Conservation (phyloP, 345 rosid genomes). For the Rhodomyrtus tomentosa region DNA sequence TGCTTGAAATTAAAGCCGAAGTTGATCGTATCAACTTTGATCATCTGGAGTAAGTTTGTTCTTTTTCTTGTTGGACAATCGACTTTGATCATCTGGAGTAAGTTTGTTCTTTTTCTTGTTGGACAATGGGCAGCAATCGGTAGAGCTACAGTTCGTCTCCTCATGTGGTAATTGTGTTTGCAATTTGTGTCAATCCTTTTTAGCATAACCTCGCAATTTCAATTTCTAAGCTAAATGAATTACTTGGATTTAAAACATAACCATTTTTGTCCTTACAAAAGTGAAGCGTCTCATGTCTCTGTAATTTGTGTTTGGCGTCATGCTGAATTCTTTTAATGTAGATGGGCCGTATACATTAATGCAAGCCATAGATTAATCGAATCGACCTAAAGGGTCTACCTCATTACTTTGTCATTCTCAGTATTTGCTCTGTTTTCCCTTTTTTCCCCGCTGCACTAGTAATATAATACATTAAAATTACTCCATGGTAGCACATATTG, state of each 20-base stretch:
- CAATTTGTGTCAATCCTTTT: not conserved
- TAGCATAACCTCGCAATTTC: not conserved
- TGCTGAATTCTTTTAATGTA: not conserved
- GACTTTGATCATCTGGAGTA: not conserved
- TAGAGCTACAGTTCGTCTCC: not conserved
- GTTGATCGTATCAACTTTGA: not conserved
- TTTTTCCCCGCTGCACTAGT: not conserved
- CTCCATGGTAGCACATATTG: not conserved
- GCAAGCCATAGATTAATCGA: not conserved
- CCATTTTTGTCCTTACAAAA: not conserved
- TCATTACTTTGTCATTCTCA: not conserved
- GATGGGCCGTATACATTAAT: not conserved
- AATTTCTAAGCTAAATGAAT: not conserved
- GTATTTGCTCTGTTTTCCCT: not conserved
- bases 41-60: not conserved
- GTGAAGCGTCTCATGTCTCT: not conserved
- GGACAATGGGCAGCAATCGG: not conserved
- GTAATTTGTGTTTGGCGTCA: not conserved
- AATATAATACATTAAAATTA: not conserved
- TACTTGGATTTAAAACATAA: not conserved
- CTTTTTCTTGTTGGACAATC: not conserved
- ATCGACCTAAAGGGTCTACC: no score
- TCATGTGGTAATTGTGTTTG: not conserved
- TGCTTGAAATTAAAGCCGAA: not conserved
- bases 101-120: not conserved